These are phyloP conservation scores for Aspergillus kassunensis DNA, from an alignment of 495 filamentous ascomycete species.

Conservation along the genomic window DNA sequence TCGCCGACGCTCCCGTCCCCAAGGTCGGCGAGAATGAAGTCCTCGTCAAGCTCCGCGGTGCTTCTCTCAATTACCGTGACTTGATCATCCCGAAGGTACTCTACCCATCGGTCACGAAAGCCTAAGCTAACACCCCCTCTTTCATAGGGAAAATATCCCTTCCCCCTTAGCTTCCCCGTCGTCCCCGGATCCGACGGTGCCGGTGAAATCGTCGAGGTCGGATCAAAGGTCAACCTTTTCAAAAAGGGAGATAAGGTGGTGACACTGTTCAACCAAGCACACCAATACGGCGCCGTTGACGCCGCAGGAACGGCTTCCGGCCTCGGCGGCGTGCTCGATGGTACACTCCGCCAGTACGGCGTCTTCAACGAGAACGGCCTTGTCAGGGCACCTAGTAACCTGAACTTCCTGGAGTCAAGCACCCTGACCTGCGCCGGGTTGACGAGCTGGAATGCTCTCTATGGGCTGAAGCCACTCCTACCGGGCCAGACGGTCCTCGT, in stretches of 20 bases:
- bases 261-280: constrained; percentile 77
- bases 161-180: constrained; percentile 53
- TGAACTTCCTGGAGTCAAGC: background rate
- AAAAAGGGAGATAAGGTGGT: constrained; percentile 67
- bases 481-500: constrained; percentile 70
- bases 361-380: constrained; percentile 67
- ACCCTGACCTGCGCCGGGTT: constrained; percentile 70
- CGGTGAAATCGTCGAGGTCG: constrained; percentile 66
- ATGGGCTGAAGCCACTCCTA: constrained; percentile 61
- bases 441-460: constrained; percentile 81
- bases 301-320: constrained; percentile 44
- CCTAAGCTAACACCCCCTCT: background rate
- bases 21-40: constrained; percentile 65
- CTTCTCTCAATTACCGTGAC: constrained; percentile 81
- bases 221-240: constrained; percentile 62
- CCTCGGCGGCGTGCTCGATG: constrained; percentile 68
- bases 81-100: constrained; percentile 66
- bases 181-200: constrained; percentile 76
- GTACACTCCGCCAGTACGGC: constrained; percentile 67
- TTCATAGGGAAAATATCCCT: constrained; percentile 62
- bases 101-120: background rate
- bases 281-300: constrained; percentile 58
- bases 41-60: constrained; percentile 69
- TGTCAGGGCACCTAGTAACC: constrained; percentile 55
- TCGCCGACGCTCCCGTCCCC: constrained; percentile 51